Conservation (phyloP, 345 rosid genomes). For the Eutrema japonicum region DNA sequence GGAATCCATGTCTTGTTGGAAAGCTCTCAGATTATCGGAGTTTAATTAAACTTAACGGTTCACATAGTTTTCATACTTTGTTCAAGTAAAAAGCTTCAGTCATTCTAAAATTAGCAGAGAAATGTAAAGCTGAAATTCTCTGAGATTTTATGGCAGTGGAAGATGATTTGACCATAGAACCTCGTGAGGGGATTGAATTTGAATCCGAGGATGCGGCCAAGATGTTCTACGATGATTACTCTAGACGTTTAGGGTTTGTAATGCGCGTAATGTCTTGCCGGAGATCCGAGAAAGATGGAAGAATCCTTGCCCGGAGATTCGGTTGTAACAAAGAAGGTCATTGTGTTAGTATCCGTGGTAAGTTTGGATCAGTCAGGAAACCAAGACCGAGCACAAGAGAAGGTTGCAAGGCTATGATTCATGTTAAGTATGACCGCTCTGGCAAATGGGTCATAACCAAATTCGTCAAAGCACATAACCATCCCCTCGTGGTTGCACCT, state of each 20-base stretch:
- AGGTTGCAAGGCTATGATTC: constrained; percentile 95
- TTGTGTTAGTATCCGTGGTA: constrained; percentile 79
- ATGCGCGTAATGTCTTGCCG: constrained; percentile 98
- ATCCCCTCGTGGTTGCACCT: constrained; percentile 73
- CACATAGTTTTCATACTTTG: too few relatives aligned
- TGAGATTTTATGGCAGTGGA: constrained; percentile 51
- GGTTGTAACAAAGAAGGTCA: constrained; percentile 96
- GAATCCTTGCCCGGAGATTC: constrained; percentile 83
- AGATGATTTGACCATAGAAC: constrained; percentile 59
- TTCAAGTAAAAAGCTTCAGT: not conserved
- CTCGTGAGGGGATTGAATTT: constrained; percentile 80
- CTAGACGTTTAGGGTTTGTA: constrained; percentile 76
- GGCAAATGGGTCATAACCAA: constrained; percentile 89
- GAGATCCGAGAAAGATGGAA: constrained; percentile 89
- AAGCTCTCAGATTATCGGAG: not conserved
- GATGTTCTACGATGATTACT: constrained; percentile 82
- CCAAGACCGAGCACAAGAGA: constrained; percentile 79
- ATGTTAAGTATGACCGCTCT: constrained; percentile 71
- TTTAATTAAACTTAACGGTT: not conserved
- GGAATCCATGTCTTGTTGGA: not conserved
- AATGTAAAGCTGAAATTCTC: constrained; percentile 13
- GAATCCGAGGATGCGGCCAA: constrained; percentile 91
- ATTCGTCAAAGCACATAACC: constrained; percentile 85
- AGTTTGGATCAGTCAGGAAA: constrained; percentile 69
- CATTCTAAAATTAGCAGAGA: not conserved